A percentile compares a stretch with the other conserved stretches of the same genome.
Conservation (phyloP, 225 moss, liverwort and hornwort species). For the Bryum argenteum region DNA sequence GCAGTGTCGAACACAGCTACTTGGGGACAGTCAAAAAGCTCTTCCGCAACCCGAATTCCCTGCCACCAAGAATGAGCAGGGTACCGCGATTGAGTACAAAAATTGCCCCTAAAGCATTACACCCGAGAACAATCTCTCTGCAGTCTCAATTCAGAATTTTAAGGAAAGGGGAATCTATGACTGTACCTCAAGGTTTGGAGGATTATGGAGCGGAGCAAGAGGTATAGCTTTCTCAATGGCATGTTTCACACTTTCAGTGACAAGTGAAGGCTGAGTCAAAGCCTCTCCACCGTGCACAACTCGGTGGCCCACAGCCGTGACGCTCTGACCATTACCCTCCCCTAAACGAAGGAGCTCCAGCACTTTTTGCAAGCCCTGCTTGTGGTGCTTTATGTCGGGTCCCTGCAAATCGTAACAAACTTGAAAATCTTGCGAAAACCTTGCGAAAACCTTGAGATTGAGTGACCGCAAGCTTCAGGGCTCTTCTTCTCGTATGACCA, state of each 20-base stretch:
- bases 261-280: slow-evolving; percentile 68
- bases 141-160: slow-evolving; percentile 9
- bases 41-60: slow-evolving; percentile 87
- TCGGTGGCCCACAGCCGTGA: slow-evolving; percentile 86
- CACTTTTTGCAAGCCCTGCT: slow-evolving; percentile 80
- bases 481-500: slow-evolving; percentile 1
- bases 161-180: slow-evolving; percentile 13
- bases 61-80: slow-evolving; percentile 23
- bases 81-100: background rate
- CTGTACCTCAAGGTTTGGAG: slow-evolving; percentile 81
- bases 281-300: slow-evolving; percentile 92
- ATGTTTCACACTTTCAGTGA: slow-evolving; percentile 74
- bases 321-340: slow-evolving; percentile 38
- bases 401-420: slow-evolving; percentile 52
- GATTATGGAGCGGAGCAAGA: slow-evolving; percentile 95
- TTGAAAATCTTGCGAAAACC: slow-evolving; percentile 21
- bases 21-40: slow-evolving; percentile 89
- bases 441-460: slow-evolving; percentile 5
- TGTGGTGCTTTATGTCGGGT: slow-evolving; percentile 65
- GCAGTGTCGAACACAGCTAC: slow-evolving; percentile 98
- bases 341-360: slow-evolving; percentile 77
- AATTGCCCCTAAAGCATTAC: slow-evolving; percentile 14
- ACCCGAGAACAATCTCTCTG: slow-evolving; percentile 11
- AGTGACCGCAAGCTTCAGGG: background rate
- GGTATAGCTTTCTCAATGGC: slow-evolving; percentile 69